Conservation (phyloP, 768 basidiomycete genomes). For the Amanita fuliginea region DNA sequence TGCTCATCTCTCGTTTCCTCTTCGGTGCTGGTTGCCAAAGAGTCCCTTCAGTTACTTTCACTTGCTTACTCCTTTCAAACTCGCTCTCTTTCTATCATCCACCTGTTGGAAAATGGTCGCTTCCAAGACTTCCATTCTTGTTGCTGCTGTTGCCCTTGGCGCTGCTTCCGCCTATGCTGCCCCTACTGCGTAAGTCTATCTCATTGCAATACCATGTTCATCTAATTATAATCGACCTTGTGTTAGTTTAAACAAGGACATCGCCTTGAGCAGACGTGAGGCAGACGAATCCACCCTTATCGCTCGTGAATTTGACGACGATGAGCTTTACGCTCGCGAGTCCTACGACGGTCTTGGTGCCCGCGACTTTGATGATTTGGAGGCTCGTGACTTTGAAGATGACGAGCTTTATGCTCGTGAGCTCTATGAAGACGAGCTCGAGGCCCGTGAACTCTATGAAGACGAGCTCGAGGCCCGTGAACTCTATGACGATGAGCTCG, state of each 20-base stretch:
- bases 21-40: slow-evolving; percentile 7
- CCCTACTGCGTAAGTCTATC: background rate
- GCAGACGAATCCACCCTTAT: background rate
- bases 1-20: background rate
- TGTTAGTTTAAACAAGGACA: background rate
- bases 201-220: no score
- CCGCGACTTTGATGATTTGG: background rate
- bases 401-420: background rate
- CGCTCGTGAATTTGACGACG: background rate
- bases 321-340: background rate
- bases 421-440: background rate
- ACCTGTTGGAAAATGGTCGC: slow-evolving; percentile 2
- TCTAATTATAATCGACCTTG: no score
- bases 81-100: background rate
- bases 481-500: background rate
- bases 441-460: background rate
- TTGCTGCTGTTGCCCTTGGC: slow-evolving; percentile 3
- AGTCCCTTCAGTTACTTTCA: background rate
- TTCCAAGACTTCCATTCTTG: slow-evolving; percentile 3
- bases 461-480: background rate
- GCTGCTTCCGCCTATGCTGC: slow-evolving; percentile 1
- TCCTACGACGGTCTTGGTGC: background rate
- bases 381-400: background rate
- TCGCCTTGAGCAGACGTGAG: background rate
- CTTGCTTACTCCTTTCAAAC: background rate